Conservation (phyloP, 805 yeast genomes). For the Ogataea angusta region DNA sequence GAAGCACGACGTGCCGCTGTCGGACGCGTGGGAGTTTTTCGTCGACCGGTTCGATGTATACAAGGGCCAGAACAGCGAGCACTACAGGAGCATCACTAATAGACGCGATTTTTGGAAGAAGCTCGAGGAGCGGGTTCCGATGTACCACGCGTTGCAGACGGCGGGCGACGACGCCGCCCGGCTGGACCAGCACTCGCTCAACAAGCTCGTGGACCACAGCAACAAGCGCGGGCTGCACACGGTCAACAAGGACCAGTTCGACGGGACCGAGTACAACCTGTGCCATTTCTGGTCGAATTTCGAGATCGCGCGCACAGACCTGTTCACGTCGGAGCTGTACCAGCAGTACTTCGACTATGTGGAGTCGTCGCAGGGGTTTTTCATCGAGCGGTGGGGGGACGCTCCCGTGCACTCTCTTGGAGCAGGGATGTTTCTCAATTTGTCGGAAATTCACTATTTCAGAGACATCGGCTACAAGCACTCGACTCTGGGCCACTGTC, state of each 20-base stretch:
- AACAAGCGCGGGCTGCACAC: conserved; percentile 31
- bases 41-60: conserved; percentile 39
- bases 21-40: conserved; percentile 71
- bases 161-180: conserved; percentile 15
- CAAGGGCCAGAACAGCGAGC: conserved; percentile 31
- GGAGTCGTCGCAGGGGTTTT: conserved; percentile 79
- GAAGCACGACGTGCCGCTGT: conserved; percentile 44
- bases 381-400: conserved; percentile 95
- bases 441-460: conserved; percentile 80
- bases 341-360: conserved; percentile 62
- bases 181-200: conserved; percentile 33
- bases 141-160: conserved; percentile 22
- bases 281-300: conserved; percentile 94
- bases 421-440: conserved; percentile 66
- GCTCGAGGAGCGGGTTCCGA: conserved; percentile 26
- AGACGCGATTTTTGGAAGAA: conserved; percentile 27
- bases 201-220: conserved; percentile 38
- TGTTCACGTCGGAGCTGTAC: conserved; percentile 66
- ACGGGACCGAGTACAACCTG: conserved; percentile 66
- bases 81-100: conserved; percentile 26
- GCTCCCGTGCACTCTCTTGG: conserved; percentile 93
- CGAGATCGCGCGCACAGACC: conserved; percentile 81
- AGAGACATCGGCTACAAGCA: conserved; percentile 91
- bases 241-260: conserved; percentile 52
- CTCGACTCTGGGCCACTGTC: conserved; percentile 80